Percentiles rank a stretch among this genome's conserved stretches.
Evolutionary conservation across 148 eudicot species (phyloP).

Genomic region (Vaccinium macrocarpon): DNA sequence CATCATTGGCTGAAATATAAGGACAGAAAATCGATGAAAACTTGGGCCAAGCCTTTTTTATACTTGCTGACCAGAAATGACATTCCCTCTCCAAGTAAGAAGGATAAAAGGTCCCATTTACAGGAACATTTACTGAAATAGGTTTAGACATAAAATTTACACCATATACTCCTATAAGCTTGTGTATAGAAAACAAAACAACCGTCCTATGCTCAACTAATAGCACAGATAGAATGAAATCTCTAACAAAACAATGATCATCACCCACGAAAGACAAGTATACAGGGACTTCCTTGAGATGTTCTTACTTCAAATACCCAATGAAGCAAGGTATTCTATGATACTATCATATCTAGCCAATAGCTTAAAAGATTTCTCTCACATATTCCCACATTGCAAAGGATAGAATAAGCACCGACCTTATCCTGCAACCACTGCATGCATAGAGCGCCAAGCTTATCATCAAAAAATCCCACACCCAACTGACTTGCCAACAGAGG

Average conservation of each 20-base stretch:
- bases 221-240: too few relatives aligned
- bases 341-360: neutral
- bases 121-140: neutral
- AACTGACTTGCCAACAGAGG: conserved; percentile 95
- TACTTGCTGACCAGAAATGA: neutral
- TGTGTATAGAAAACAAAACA: neutral
- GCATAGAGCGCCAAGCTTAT: conserved; percentile 94
- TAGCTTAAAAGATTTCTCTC: neutral
- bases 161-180: neutral
- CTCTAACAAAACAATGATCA: too few relatives aligned
- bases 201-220: too few relatives aligned
- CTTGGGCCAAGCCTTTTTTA: neutral
- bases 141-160: neutral
- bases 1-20: neutral
- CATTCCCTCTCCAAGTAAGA: too few relatives aligned
- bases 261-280: neutral
- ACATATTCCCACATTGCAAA: neutral
- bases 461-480: conserved; percentile 98
- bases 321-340: neutral
- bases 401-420: conserved; percentile 38
- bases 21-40: neutral
- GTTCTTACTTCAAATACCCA: neutral
- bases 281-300: too few relatives aligned
- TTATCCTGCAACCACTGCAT: conserved; percentile 99
- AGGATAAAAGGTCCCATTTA: neutral